Conservation (phyloP, 2,329 filamentous ascomycete species). For the Venturia carpophila region DNA sequence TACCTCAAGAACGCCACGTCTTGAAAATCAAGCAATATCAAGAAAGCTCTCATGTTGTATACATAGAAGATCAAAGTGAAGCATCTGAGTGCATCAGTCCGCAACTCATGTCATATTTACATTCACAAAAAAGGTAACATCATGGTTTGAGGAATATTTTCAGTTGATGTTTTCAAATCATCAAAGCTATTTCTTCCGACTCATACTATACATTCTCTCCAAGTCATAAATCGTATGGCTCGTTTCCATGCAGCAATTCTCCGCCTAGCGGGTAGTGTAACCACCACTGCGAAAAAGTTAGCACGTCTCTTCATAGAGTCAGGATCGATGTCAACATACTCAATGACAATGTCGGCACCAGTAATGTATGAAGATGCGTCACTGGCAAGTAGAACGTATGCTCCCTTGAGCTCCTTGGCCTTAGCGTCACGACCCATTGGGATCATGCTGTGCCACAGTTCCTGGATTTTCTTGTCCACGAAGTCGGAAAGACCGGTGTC, state of each 20-base stretch:
- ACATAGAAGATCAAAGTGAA: too few species aligned
- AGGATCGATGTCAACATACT: neutral
- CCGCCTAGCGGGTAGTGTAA: slow-evolving; percentile 1
- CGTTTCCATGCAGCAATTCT: neutral
- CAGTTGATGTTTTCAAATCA: too few species aligned
- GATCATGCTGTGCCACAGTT: slow-evolving; percentile 53
- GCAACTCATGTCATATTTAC: too few species aligned
- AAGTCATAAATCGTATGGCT: neutral
- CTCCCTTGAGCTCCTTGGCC: slow-evolving; percentile 50
- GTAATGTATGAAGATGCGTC: slow-evolving; percentile 46
- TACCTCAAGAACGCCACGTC: too few species aligned
- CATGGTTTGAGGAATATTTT: neutral
- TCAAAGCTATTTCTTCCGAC: neutral
- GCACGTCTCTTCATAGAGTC: neutral
- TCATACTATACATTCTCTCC: neutral
- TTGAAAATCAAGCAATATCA: too few species aligned
- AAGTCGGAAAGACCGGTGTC: slow-evolving; percentile 45
- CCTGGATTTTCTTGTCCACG: slow-evolving; percentile 42
- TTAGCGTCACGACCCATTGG: slow-evolving; percentile 54
- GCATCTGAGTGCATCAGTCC: too few species aligned
- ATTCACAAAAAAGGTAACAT: neutral
- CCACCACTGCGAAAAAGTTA: slow-evolving; percentile 6
- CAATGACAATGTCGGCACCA: slow-evolving; percentile 25
- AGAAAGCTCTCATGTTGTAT: too few species aligned
- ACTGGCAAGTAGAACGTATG: slow-evolving; percentile 47